Base-by-base conservation (phyloP, 116 monocot genomes). In the Papilionanthe hybrid region DNA sequence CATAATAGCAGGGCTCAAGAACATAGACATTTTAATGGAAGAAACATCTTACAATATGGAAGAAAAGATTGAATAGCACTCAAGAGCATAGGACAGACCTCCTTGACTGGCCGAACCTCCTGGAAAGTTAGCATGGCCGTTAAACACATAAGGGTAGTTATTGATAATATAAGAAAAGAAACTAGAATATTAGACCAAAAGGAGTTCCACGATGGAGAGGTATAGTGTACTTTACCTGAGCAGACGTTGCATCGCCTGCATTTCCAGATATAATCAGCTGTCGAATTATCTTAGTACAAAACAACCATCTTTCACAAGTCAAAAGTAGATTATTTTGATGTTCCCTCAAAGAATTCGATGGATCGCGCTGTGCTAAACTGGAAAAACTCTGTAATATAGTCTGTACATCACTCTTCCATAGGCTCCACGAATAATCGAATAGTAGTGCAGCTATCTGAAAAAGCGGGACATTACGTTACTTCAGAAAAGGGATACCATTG, bases 271-370 rank as follows among this genome's bases (percentile, higher is more conserved):
- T 82, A 53, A 98, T 87, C 69, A 98, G 80, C 75, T 91, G 94
- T 42, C 88, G 78, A 10, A 94, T 79, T 20, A 98, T 92, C 82
- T 98, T 98, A 56, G 91, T 88, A 86, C 94, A 94, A 47, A 88
- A 75, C 71, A 98, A 87, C 94, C 94, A 98, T 81, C 94, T 86
- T 81, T 98, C 94, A 84, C 94, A 92, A 18, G 86, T 91, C 72
- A 98, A 83, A 75, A 87, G 81, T 65, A 98, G 84, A 50, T 91
- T 88, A 72, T 79, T 84, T 63, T 87, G 78, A 83, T 88, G 85
- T 80, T 83, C 89, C 58, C 76, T 42, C 65, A 83, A 65, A 32
- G 92, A 89, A 75, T 80, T 87, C 7, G 78, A 53, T 67, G 84
- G 49, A 77, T 45, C 68, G 37, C 47, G 30, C 81, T 89, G 92